Evolutionary conservation across 2,329 filamentous ascomycete genomes (phyloP).

Genomic region (Cladorrhinum sp.): DNA sequence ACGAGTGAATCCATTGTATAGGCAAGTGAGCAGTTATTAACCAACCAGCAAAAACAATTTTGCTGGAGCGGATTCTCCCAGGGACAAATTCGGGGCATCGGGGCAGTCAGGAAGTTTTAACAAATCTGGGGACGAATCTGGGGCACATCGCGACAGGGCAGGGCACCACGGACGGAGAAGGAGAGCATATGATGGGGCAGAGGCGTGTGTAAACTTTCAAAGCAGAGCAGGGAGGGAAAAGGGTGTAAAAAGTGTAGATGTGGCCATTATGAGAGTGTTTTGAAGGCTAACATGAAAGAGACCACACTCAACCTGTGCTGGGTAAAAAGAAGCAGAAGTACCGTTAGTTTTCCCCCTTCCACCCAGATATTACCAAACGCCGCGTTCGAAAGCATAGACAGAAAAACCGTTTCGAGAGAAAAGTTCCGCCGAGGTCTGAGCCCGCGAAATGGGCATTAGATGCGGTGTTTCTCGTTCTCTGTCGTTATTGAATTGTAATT

Average conservation of each 20-base stretch:
- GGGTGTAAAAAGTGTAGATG: not conserved
- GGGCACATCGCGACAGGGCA: not conserved
- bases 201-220: not conserved
- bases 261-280: not conserved
- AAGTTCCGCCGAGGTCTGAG: not conserved
- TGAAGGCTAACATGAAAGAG: not conserved
- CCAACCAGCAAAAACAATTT: no score
- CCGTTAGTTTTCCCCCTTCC: not conserved
- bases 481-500: slow-evolving; percentile 23
- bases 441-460: slow-evolving; percentile 40
- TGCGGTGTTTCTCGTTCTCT: slow-evolving; percentile 77
- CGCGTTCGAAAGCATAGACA: not conserved
- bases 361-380: not conserved
- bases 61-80: not conserved
- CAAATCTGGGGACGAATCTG: no score
- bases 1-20: not conserved
- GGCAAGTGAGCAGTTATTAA: no score
- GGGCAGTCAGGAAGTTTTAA: no score
- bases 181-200: not conserved
- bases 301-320: not conserved
- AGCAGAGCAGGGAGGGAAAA: not conserved
- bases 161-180: not conserved
- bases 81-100: not conserved
- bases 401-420: not conserved
- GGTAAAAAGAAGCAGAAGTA: not conserved